Evolutionary conservation across 2,329 filamentous ascomycete genomes (phyloP).

Genomic region (Massarina eburnea): DNA sequence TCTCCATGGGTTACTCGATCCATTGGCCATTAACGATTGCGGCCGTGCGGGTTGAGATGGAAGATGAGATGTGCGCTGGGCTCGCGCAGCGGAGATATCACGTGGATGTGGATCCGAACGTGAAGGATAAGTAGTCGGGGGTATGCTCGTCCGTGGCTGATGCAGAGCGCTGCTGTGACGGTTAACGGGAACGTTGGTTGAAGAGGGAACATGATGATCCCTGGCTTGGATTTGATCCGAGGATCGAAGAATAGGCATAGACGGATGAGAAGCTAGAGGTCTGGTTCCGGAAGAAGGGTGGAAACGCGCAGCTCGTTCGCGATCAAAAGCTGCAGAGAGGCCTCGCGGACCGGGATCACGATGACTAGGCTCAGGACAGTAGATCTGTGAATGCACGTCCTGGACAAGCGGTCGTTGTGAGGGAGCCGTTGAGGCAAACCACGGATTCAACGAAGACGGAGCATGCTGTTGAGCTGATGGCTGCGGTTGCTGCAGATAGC

Average conservation of each 20-base stretch:
- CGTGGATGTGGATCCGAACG: not conserved
- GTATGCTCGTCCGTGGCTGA: not conserved
- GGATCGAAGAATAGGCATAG: not conserved
- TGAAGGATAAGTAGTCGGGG: too few relatives aligned
- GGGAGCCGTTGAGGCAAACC: not conserved
- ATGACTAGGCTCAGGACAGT: not conserved
- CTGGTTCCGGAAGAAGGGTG: not conserved
- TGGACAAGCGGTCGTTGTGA: not conserved
- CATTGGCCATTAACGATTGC: not conserved
- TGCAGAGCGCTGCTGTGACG: not conserved
- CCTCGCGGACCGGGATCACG: not conserved
- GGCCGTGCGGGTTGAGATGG: not conserved
- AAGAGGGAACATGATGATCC: not conserved
- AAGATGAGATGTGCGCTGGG: not conserved
- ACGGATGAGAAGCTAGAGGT: not conserved
- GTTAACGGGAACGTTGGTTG: not conserved
- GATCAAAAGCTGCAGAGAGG: not conserved
- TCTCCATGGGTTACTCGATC: not conserved
- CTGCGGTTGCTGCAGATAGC: not conserved
- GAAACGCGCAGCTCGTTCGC: not conserved
- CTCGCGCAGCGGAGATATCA: not conserved
- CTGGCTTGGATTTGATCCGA: not conserved
- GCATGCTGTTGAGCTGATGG: not conserved
- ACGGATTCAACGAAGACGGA: not conserved
- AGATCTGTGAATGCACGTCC: not conserved